A percentile compares a stretch with the other conserved stretches of the same genome.
phyloP scores from a whole-genome alignment of 495 filamentous ascomycete genomes.

The Opeltia flavorubescens region DNA sequence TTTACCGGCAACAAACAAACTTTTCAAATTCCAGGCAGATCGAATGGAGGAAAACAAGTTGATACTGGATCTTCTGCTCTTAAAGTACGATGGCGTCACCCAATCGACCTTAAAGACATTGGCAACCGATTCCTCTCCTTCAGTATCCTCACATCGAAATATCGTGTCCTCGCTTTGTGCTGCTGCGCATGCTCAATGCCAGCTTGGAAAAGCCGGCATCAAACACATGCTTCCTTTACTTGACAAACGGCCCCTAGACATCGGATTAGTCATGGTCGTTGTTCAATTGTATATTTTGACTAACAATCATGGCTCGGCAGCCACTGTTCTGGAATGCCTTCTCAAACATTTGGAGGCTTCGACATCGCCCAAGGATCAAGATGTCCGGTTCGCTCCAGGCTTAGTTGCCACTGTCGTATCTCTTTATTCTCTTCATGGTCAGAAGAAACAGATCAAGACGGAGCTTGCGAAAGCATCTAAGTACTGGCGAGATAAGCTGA shows the following conservation, averaged over 20 bases:
- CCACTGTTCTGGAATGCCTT: conserved; percentile 59
- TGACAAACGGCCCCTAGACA: conserved; percentile 61
- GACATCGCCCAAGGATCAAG: conserved; percentile 36
- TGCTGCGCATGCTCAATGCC: conserved; percentile 53
- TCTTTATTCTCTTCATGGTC: conserved; percentile 65
- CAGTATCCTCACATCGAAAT: conserved; percentile 41
- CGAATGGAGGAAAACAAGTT: conserved; percentile 55
- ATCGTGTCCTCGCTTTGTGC: conserved; percentile 65
- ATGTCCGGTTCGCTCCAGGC: conserved; percentile 71
- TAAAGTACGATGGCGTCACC: conserved; percentile 63
- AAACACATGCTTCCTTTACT: conserved; percentile 61
- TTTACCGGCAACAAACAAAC: conserved; percentile 47
- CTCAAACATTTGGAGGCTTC: conserved; percentile 54
- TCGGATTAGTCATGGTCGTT: conserved; percentile 71
- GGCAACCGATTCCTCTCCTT: conserved; percentile 35
- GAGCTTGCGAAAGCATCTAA: conserved; percentile 68
- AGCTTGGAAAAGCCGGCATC: conserved; percentile 53
- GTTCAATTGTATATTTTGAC: conserved; percentile 69
- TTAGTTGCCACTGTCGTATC: conserved; percentile 71
- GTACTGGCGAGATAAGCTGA: conserved; percentile 55
- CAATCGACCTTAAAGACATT: conserved; percentile 48
- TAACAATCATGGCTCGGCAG: conserved; percentile 64
- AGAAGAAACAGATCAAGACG: conserved; percentile 53
- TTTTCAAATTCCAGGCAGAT: conserved; percentile 65
- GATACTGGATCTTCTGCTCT: conserved; percentile 57